A percentile compares a stretch with the other conserved stretches of the same genome.
Evolutionary conservation across 805 yeast species (phyloP).

Genomic region (Starmerella ratchasimensis): DNA sequence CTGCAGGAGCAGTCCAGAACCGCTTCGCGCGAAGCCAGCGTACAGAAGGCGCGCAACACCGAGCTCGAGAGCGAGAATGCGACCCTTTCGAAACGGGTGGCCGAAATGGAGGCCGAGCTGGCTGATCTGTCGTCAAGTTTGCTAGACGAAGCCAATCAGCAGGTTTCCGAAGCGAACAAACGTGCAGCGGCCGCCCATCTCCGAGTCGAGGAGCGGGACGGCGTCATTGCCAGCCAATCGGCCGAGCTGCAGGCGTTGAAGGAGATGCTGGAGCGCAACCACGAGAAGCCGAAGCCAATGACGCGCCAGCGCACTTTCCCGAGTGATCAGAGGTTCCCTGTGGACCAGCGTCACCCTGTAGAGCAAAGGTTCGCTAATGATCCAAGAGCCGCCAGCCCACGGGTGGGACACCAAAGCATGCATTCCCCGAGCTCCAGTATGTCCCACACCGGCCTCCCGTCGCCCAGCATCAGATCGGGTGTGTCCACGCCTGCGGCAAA

Average conservation of each 20-base stretch:
- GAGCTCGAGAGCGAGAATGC: slow-evolving; percentile 11
- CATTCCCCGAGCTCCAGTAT: too few species aligned
- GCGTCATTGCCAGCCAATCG: slow-evolving; percentile 47
- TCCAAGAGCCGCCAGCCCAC: too few species aligned
- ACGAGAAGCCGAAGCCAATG: not conserved
- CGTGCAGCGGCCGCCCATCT: slow-evolving; percentile 43
- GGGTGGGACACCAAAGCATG: too few species aligned
- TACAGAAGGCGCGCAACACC: not conserved
- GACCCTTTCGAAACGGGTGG: not conserved
- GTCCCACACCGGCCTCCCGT: too few species aligned
- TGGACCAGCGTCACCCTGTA: too few species aligned
- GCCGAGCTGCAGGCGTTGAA: slow-evolving; percentile 48
- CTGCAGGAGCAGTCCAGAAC: slow-evolving; percentile 23
- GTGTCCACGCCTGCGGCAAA: not conserved
- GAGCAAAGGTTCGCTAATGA: too few species aligned
- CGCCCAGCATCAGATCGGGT: too few species aligned
- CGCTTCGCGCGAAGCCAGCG: slow-evolving; percentile 16
- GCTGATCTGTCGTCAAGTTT: slow-evolving; percentile 41
- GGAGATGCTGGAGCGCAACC: slow-evolving; percentile 33
- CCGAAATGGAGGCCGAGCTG: slow-evolving; percentile 47
- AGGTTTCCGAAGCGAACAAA: slow-evolving; percentile 62
- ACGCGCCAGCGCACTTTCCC: not conserved
- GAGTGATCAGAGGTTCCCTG: too few species aligned
- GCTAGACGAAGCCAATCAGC: slow-evolving; percentile 45
- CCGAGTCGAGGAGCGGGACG: slow-evolving; percentile 54